Percentiles rank a stretch among this genome's conserved stretches.
Conservation (phyloP, 331 rosid species). For the Rhamnella rubrinervis region DNA sequence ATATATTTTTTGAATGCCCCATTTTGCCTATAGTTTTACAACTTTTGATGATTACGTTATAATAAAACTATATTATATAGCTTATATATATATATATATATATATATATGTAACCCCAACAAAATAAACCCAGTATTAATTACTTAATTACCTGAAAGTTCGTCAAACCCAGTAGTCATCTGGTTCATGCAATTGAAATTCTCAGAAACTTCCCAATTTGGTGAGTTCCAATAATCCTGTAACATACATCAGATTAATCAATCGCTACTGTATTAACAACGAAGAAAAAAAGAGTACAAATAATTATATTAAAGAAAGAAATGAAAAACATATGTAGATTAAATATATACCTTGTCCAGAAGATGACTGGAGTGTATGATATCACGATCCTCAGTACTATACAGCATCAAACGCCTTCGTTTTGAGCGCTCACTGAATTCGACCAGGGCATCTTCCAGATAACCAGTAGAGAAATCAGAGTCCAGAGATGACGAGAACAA, state of each 20-base stretch:
- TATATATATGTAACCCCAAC: too few relatives aligned
- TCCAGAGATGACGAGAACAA: conserved; percentile 35
- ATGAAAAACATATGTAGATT: too few relatives aligned
- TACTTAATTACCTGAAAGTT: conserved; percentile 40
- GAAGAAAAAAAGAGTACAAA: neutral
- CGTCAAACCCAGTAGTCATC: conserved; percentile 33
- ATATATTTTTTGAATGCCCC: too few relatives aligned
- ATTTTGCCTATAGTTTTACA: too few relatives aligned
- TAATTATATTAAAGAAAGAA: neutral
- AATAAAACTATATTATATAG: too few relatives aligned
- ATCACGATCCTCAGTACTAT: conserved; percentile 12
- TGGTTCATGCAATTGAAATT: conserved; percentile 54
- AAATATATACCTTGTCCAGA: conserved; percentile 36
- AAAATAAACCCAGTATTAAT: neutral
- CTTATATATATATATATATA: too few relatives aligned
- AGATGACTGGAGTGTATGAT: conserved; percentile 23
- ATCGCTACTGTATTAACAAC: neutral
- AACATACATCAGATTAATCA: neutral
- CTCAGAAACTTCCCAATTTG: conserved; percentile 54
- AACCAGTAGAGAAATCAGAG: conserved; percentile 77
- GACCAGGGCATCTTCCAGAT: conserved; percentile 84
- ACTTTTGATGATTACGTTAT: too few relatives aligned
- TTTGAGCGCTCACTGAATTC: conserved; percentile 61
- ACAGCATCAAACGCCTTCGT: conserved; percentile 62
- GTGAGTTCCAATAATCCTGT: conserved; percentile 56